phyloP scores from a whole-genome alignment of 2,329 filamentous ascomycete species.

The Ceratocystis cubensis region DNA sequence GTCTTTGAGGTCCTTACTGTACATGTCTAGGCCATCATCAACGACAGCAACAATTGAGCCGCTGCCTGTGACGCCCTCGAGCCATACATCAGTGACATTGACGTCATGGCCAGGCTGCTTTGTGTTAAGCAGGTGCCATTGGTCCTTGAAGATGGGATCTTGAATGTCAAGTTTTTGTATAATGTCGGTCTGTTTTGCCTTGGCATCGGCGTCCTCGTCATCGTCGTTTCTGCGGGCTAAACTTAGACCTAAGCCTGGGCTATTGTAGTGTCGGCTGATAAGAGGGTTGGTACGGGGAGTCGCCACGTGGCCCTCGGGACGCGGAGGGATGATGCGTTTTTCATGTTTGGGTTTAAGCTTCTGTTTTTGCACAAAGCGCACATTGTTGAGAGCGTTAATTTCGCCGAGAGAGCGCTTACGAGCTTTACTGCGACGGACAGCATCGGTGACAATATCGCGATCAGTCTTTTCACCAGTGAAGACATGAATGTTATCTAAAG shows the following conservation, averaged over 20 bases:
- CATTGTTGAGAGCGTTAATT: slow-evolving; percentile 53
- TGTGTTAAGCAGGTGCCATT: slow-evolving; percentile 91
- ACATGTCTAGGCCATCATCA: slow-evolving; percentile 91
- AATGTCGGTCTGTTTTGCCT: slow-evolving; percentile 47
- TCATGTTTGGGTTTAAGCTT: slow-evolving; percentile 35
- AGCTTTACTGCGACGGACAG: slow-evolving; percentile 31
- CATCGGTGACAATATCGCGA: slow-evolving; percentile 40
- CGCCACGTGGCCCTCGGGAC: slow-evolving; percentile 24
- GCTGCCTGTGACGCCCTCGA: slow-evolving; percentile 78
- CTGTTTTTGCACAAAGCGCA: slow-evolving; percentile 71
- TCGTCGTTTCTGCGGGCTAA: too few species aligned
- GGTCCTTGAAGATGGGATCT: slow-evolving; percentile 84
- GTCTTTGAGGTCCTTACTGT: slow-evolving; percentile 78
- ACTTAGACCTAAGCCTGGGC: too few species aligned
- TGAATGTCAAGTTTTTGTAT: slow-evolving; percentile 57
- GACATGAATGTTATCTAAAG: slow-evolving; percentile 69
- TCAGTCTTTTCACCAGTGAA: slow-evolving; percentile 60
- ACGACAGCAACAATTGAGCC: slow-evolving; percentile 87
- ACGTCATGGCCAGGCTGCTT: slow-evolving; percentile 75
- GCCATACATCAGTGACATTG: slow-evolving; percentile 90
- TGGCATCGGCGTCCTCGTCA: slow-evolving; percentile 30
- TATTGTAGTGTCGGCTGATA: background rate
- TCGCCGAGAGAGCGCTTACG: slow-evolving; percentile 47
- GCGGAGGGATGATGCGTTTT: slow-evolving; percentile 38
- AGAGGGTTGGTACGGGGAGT: slow-evolving; percentile 24